Base-by-base conservation (phyloP, 106 monocot genomes). In the Cymbidium sinense region DNA sequence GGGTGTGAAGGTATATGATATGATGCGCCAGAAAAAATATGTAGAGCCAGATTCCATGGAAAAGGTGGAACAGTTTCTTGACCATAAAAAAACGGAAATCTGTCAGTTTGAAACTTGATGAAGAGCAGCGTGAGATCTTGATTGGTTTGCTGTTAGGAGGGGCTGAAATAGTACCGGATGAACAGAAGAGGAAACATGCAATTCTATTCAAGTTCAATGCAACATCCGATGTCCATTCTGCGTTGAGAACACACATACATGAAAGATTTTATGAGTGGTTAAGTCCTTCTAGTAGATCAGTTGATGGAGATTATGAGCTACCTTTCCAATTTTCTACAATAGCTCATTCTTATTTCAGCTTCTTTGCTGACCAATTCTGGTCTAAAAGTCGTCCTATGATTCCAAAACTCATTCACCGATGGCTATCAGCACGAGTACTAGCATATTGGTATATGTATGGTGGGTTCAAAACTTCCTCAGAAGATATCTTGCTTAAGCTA, bases 401-500 rank as follows among this genome's bases (percentile, higher is more conserved):
- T 71, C 99, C 99, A 31, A 90, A 86, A 74, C 87, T 99, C 54
- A 86, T 95, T 33, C 90, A 94, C 77, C 83, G 95, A 69, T 99
- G 99, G 99, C 52, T 90, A 34, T 90, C 94, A 4, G 77, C 74
- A 30, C 88, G 90, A 39, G 86, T 89, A 51, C 35, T 99, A 47
- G 94, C 99, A 31, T 99, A 99, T 70, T 99, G 99, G 99, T 99
- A 87, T 83, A 95, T 99, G 94, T 91, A 89, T 77, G 90, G 84
- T 20, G 95, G 99, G 1, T 77, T 88, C 64, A 91, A 79, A 78
- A 84, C 77, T 7, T 82, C 82, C 0, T 84, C 90, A 43, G 92
- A 90, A 75, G 99, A 99, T 80, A 83, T 95, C 18, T 41, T 99
- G 62, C 82, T 99, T 30, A 99, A 76, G 80, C 41, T 99, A 74